Evolutionary conservation across 176 grass and related monocot genomes (phyloP).

Genomic region (Bonia amplexicaulis): DNA sequence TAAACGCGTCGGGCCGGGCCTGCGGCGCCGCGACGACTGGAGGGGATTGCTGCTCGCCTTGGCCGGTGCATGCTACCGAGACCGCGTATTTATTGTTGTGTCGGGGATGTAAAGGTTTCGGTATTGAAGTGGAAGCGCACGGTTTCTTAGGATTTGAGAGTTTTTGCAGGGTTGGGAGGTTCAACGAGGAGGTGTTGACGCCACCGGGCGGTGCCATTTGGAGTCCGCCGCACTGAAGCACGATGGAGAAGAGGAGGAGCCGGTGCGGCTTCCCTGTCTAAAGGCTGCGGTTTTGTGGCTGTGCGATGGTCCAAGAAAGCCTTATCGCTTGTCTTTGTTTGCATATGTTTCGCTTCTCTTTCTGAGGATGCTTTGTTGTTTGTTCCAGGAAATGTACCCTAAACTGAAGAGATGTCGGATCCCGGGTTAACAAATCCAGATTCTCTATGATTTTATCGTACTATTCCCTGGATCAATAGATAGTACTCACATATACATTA

Average conservation of each 20-base stretch:
- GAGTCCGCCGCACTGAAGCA: neutral
- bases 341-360: neutral
- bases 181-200: slow-evolving; percentile 22
- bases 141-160: neutral
- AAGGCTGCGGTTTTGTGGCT: neutral
- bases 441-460: no score
- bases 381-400: neutral
- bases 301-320: neutral
- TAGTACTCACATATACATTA: no score
- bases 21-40: neutral
- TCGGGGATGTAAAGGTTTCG: neutral
- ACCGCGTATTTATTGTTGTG: neutral
- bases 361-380: neutral
- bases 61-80: slow-evolving; percentile 18
- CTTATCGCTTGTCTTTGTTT: slow-evolving; percentile 25
- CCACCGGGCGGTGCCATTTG: slow-evolving; percentile 32
- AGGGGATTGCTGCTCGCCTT: slow-evolving; percentile 28
- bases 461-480: no score
- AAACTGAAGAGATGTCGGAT: neutral
- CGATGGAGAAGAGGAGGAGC: neutral
- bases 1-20: neutral
- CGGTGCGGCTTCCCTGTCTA: neutral
- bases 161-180: slow-evolving; percentile 15
- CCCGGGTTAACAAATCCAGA: no score
- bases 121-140: neutral